phyloP scores from a whole-genome alignment of 2,329 filamentous ascomycete genomes.

The Tolypocladium guangdongense region DNA sequence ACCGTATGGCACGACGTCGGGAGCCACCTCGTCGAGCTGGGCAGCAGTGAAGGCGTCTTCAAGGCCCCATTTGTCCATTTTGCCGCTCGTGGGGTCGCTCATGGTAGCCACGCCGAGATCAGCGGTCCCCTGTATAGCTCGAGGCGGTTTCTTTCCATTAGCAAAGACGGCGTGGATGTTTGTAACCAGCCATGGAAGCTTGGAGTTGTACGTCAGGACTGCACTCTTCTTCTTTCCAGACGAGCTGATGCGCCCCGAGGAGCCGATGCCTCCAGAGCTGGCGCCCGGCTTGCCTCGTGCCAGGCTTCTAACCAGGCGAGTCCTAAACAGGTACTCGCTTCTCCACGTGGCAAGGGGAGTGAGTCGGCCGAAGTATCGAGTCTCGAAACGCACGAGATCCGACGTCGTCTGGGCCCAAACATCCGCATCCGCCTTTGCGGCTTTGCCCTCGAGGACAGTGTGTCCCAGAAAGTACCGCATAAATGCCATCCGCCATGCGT shows the following conservation, averaged over 20 bases:
- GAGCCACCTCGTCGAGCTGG: slow-evolving; percentile 68
- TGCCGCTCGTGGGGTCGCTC: slow-evolving; percentile 69
- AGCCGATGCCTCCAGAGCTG: slow-evolving; percentile 36
- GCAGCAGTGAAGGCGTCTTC: slow-evolving; percentile 63
- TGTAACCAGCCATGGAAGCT: slow-evolving; percentile 67
- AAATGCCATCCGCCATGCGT: slow-evolving; percentile 91
- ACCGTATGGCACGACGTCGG: slow-evolving; percentile 65
- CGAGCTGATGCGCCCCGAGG: slow-evolving; percentile 35
- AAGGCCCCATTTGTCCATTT: slow-evolving; percentile 71
- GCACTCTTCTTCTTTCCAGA: slow-evolving; percentile 58
- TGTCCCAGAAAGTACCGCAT: slow-evolving; percentile 80
- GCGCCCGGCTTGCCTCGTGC: slow-evolving; percentile 69
- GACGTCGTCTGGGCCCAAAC: slow-evolving; percentile 33
- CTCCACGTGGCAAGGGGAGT: slow-evolving; percentile 85
- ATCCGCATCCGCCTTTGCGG: slow-evolving; percentile 22
- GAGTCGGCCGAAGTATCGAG: slow-evolving; percentile 70
- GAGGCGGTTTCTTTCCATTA: slow-evolving; percentile 60
- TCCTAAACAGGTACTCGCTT: slow-evolving; percentile 87
- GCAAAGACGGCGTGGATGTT: slow-evolving; percentile 70
- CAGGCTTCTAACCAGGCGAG: slow-evolving; percentile 70
- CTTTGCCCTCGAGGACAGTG: slow-evolving; percentile 24
- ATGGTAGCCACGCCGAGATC: slow-evolving; percentile 68
- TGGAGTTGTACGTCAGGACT: slow-evolving; percentile 76
- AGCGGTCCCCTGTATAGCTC: slow-evolving; percentile 73
- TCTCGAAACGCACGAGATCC: slow-evolving; percentile 56